phyloP scores from a whole-genome alignment of 2,329 filamentous ascomycete genomes.

The Botrytis porri region DNA sequence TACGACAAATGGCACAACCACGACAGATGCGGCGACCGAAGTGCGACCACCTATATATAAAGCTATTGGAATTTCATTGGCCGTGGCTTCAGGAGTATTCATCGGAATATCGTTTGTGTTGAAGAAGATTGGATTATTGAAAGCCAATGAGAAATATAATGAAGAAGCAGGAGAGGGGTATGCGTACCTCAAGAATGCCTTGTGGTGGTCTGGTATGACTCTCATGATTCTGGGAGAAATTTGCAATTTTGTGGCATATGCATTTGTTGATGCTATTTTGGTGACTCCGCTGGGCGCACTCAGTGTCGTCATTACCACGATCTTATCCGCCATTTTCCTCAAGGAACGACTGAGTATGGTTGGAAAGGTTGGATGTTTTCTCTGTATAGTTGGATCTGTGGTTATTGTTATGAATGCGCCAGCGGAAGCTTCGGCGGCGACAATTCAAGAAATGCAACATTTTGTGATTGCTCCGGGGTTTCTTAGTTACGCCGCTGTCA shows the following conservation, averaged over 20 bases:
- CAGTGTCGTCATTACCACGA: conserved; percentile 86
- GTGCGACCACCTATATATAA: conserved; percentile 59
- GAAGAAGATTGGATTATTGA: conserved; percentile 89
- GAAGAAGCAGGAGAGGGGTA: conserved; percentile 95
- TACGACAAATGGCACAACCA: conserved; percentile 35
- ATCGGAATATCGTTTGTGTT: conserved; percentile 94
- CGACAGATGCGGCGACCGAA: conserved; percentile 27
- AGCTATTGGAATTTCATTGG: conserved; percentile 79
- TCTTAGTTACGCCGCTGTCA: conserved; percentile 76
- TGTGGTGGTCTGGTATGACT: conserved; percentile 95
- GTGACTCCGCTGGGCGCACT: conserved; percentile 90
- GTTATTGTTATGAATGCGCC: conserved; percentile 95
- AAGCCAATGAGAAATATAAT: conserved; percentile 93
- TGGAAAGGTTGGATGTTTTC: conserved; percentile 92
- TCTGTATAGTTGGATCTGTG: conserved; percentile 89
- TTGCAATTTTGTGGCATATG: conserved; percentile 96
- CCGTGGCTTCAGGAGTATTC: conserved; percentile 83
- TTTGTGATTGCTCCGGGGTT: conserved; percentile 87
- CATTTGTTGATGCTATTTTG: conserved; percentile 93
- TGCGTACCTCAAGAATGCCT: conserved; percentile 90
- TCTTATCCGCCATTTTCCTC: conserved; percentile 89
- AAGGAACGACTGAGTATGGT: conserved; percentile 95
- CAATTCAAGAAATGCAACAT: conserved; percentile 88
- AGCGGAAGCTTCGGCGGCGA: conserved; percentile 74
- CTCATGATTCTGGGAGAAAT: conserved; percentile 96